These are phyloP conservation scores for Chytriomyces sp. DNA, from an alignment of 192 early-diverging fungal species.

Conservation along the genomic window DNA sequence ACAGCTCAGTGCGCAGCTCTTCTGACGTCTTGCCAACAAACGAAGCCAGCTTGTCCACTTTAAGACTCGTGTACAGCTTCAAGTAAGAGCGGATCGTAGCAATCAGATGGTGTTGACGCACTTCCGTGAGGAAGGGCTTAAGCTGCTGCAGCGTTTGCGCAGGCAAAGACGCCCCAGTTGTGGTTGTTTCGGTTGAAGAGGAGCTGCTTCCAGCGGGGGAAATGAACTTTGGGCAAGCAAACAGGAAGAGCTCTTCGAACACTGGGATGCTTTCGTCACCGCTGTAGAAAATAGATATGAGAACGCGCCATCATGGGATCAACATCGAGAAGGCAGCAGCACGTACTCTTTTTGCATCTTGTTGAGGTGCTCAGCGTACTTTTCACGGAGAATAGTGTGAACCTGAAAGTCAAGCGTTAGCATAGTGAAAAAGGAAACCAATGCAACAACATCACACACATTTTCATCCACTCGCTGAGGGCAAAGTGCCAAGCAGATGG, in stretches of 20 bases:
- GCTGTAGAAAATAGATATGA: slow-evolving; percentile 41
- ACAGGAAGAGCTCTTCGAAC: slow-evolving; percentile 89
- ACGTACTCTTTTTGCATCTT: slow-evolving; percentile 81
- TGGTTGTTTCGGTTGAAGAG: slow-evolving; percentile 9
- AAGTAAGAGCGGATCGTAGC: slow-evolving; percentile 92
- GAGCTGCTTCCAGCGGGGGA: slow-evolving; percentile 70
- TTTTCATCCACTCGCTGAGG: slow-evolving; percentile 94
- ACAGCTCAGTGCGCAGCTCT: slow-evolving; percentile 67
- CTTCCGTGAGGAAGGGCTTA: slow-evolving; percentile 85
- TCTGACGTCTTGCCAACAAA: slow-evolving; percentile 78
- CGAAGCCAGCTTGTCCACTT: slow-evolving; percentile 82
- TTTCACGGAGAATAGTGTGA: slow-evolving; percentile 85
- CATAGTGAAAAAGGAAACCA: not conserved
- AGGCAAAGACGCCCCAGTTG: not conserved
- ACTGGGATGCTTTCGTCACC: slow-evolving; percentile 76
- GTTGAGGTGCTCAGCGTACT: slow-evolving; percentile 88
- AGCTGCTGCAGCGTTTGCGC: slow-evolving; percentile 82
- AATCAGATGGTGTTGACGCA: slow-evolving; percentile 81
- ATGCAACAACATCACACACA: slow-evolving; percentile 36
- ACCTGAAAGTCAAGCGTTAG: slow-evolving; percentile 39
- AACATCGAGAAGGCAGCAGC: not conserved
- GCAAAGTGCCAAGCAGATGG: slow-evolving; percentile 87
- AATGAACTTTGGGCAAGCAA: slow-evolving; percentile 95
- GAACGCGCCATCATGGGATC: slow-evolving; percentile 17
- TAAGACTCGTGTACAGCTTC: slow-evolving; percentile 94